These are phyloP conservation scores for Psilocybe sp. DNA, from an alignment of 768 basidiomycete species.

Conservation along the genomic window DNA sequence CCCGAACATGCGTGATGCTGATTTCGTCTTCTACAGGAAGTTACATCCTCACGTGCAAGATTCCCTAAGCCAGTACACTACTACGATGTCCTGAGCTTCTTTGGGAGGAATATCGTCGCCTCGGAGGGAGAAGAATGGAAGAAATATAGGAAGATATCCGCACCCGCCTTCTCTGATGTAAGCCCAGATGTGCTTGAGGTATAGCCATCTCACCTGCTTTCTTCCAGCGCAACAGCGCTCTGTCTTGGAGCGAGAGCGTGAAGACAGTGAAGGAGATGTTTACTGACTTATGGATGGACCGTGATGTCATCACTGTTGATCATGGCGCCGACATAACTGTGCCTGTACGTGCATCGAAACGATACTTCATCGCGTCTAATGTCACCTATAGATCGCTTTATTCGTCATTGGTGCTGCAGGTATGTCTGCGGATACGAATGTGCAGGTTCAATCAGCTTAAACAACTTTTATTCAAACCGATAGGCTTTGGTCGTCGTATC, in stretches of 20 bases:
- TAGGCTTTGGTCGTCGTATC: slow-evolving; percentile 51
- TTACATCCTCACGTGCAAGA: slow-evolving; percentile 42
- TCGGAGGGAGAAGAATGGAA: slow-evolving; percentile 68
- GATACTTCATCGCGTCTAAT: slow-evolving; percentile 4
- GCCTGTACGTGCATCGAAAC: slow-evolving; percentile 34
- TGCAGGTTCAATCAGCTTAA: too few species aligned
- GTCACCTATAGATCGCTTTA: slow-evolving; percentile 42
- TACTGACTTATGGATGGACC: slow-evolving; percentile 44
- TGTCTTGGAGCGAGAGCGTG: slow-evolving; percentile 47
- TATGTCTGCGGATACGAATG: slow-evolving; percentile 21
- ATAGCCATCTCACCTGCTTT: background rate
- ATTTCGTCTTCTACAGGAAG: slow-evolving; percentile 34
- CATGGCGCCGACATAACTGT: slow-evolving; percentile 52
- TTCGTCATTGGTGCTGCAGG: slow-evolving; percentile 56
- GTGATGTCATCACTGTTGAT: slow-evolving; percentile 37
- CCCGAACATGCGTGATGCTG: background rate
- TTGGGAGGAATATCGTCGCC: slow-evolving; percentile 61
- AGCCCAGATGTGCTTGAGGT: slow-evolving; percentile 9
- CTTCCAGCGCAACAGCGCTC: slow-evolving; percentile 41
- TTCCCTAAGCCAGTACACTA: slow-evolving; percentile 55
- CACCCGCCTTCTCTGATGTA: slow-evolving; percentile 67
- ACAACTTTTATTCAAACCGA: too few species aligned
- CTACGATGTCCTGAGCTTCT: slow-evolving; percentile 46
- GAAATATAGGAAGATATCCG: slow-evolving; percentile 57
- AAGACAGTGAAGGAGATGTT: slow-evolving; percentile 42